Conservation (phyloP, 2,329 filamentous ascomycete genomes). For the Fusarium devonianum region DNA sequence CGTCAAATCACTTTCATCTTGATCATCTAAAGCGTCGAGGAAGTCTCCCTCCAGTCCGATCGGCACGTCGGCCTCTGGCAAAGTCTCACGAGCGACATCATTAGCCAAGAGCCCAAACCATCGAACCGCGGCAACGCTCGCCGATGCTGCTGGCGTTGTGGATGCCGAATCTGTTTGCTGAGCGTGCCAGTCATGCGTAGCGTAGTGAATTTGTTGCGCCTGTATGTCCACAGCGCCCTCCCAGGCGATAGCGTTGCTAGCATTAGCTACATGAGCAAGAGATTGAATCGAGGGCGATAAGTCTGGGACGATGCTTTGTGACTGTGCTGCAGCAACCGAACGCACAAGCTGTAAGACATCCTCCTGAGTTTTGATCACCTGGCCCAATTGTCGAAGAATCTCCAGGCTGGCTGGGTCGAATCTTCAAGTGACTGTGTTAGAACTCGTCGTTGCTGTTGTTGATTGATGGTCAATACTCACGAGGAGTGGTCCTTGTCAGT, state of each 20-base stretch:
- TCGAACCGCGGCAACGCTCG: conserved; percentile 35
- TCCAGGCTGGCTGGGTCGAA: conserved; percentile 48
- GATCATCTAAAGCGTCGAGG: conserved; percentile 9
- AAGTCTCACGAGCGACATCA: conserved; percentile 18
- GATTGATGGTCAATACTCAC: conserved; percentile 15
- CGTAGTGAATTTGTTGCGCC: background rate
- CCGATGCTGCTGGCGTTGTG: conserved; percentile 35
- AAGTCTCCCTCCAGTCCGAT: conserved; percentile 5
- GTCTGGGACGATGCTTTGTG: background rate
- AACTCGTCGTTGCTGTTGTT: rapidly evolving
- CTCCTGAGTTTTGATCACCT: conserved; percentile 33
- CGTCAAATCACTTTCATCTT: conserved; percentile 14
- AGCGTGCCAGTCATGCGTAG: conserved; percentile 8
- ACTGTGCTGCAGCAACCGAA: conserved; percentile 16
- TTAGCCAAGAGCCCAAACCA: conserved; percentile 39
- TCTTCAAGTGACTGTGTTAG: conserved; percentile 20
- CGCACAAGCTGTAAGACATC: conserved; percentile 26
- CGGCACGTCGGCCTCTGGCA: background rate
- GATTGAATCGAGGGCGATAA: background rate
- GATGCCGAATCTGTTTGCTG: conserved; percentile 29
- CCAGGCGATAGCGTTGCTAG: background rate
- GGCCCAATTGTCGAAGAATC: conserved; percentile 41
- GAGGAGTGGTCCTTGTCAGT: conserved; percentile 40
- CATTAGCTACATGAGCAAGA: background rate
- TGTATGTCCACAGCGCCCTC: background rate